These are phyloP conservation scores for Lentinula raphanica DNA, from an alignment of 768 basidiomycete genomes.

Conservation along the genomic window DNA sequence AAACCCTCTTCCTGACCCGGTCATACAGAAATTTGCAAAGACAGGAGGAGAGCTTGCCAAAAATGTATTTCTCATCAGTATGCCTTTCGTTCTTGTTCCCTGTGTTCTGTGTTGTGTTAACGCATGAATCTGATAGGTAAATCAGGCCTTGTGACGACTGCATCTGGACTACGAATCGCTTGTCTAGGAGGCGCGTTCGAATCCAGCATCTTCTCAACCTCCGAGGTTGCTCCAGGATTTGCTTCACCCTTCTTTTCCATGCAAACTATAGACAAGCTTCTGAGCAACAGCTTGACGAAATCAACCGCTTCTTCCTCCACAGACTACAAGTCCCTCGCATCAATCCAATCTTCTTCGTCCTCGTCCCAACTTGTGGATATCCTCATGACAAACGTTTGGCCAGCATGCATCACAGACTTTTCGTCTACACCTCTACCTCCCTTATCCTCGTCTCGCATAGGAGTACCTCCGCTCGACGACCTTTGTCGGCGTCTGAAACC, in stretches of 20 bases:
- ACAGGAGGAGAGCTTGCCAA: constrained; percentile 76
- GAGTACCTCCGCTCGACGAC: constrained; percentile 60
- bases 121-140: constrained; percentile 50
- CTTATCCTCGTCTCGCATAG: constrained; percentile 37
- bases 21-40: constrained; percentile 71
- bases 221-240: constrained; percentile 72
- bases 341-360: constrained; percentile 57
- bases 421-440: constrained; percentile 49
- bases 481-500: constrained; percentile 65
- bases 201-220: constrained; percentile 47
- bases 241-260: constrained; percentile 70
- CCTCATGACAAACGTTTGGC: constrained; percentile 77
- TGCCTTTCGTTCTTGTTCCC: constrained; percentile 27
- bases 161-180: constrained; percentile 76
- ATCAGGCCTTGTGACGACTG: constrained; percentile 74
- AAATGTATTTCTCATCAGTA: constrained; percentile 84
- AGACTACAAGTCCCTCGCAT: constrained; percentile 59
- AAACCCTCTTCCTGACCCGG: constrained; percentile 61
- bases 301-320: constrained; percentile 31
- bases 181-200: constrained; percentile 81
- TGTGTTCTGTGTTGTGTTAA: constrained; percentile 1
- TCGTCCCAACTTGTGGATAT: constrained; percentile 72
- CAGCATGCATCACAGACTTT: constrained; percentile 55
- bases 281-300: constrained; percentile 57
- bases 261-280: constrained; percentile 64